Base-by-base conservation (phyloP, 768 basidiomycete species). In the Panellus pusillus region DNA sequence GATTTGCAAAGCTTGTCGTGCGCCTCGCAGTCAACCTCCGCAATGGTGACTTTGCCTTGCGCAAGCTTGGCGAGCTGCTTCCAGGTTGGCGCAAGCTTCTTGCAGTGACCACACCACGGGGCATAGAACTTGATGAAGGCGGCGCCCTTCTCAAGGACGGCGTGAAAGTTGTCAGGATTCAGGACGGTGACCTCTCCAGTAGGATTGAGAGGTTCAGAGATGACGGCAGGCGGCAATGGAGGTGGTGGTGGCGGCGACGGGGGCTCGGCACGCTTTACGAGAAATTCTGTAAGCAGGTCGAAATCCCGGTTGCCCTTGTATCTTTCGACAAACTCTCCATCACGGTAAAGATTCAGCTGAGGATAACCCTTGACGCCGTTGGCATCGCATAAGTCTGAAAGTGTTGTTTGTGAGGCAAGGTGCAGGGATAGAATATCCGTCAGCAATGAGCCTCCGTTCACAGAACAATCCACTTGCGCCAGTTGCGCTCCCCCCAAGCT, bases 41-140 rank as follows among this genome's bases (percentile, higher is more conserved):
- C 93, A 9, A 99, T 73, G 36, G 81, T 87, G 28, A 95, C 74
- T 44, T 84, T 84, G 55, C 78, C 74, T 60, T 87, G 79, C 79
- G 95, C 84, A 18, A 73, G 72, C 44, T 72, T 69, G 0, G 91
- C 95, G 3, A 99, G 79, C 44, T 87, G 76, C 1, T 72, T 73
- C 91, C 93, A 98, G 0, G 74, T 78, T 47, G 86, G 93, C 0
- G 91, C 91, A 1, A 98, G 78, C 65, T 91, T 91, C 74, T 97
- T 95, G 80, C 96, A 99, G 71, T 98, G 95, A 4, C 91, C 91
- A 67, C 95, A 98, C 91, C 95, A 98, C 0, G 95, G 95, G 0
- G 94, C 96, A 67, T 81, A 98, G 75, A 91, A 98, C 60, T 77
- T 72, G 65, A 76, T 72, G 72, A 89, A 74, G 38, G 79, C 68